A percentile compares a stretch with the other conserved stretches of the same genome.
phyloP scores from a whole-genome alignment of 805 yeast species.

The Lachancea dasiensis region DNA sequence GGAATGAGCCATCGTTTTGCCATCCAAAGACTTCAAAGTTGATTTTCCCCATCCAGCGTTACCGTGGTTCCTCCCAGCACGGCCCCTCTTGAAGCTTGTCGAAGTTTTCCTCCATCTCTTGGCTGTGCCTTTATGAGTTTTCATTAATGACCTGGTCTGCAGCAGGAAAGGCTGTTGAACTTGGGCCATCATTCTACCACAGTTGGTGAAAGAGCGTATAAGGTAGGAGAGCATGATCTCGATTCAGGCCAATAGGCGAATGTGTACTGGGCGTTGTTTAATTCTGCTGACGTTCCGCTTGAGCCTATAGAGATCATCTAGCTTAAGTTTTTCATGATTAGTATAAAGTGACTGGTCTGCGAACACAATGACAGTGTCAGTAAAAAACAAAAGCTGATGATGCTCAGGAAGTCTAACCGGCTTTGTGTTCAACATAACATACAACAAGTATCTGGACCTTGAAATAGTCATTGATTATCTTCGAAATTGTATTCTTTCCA shows the following conservation, averaged over 20 bases:
- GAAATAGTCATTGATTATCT: too few species aligned
- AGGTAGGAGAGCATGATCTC: conserved; percentile 1
- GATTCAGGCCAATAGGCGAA: too few species aligned
- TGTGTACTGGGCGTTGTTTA: too few species aligned
- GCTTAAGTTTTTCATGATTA: background rate
- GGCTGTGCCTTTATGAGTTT: conserved; percentile 82
- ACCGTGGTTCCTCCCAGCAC: conserved; percentile 88
- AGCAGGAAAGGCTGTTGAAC: conserved; percentile 9
- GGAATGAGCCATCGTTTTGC: conserved; percentile 49
- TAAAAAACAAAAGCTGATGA: background rate
- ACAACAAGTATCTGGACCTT: too few species aligned
- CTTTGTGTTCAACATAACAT: background rate
- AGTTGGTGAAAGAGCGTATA: conserved; percentile 4
- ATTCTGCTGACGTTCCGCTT: too few species aligned
- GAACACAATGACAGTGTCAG: background rate
- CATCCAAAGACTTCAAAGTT: conserved; percentile 52
- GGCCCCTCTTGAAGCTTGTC: conserved; percentile 57
- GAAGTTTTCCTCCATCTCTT: conserved; percentile 81
- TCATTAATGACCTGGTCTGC: conserved; percentile 40
- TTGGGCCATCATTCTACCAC: background rate
- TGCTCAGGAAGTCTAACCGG: background rate
- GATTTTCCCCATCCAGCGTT: conserved; percentile 80
- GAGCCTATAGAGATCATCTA: too few species aligned
- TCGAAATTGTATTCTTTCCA: too few species aligned
- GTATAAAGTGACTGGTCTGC: background rate